Conservation (phyloP, 805 yeast species). For the Blastobotrys chiropterorum region DNA sequence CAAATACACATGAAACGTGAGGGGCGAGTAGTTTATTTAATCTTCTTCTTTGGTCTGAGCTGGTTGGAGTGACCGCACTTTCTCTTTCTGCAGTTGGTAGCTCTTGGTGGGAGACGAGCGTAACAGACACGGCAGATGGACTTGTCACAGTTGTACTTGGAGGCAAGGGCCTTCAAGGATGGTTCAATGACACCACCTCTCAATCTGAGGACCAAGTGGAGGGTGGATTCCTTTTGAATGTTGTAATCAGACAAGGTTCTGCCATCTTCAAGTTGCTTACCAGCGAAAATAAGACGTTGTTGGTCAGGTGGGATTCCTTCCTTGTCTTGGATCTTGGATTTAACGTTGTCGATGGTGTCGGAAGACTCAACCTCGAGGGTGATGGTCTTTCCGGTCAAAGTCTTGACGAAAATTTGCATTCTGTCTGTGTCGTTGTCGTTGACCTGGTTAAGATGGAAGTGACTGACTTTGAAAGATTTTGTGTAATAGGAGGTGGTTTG, state of each 20-base stretch:
- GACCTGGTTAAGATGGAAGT: neutral
- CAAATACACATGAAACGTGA: neutral
- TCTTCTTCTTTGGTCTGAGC: conserved; percentile 99
- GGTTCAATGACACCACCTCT: conserved; percentile 99
- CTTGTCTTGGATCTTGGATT: conserved; percentile 97
- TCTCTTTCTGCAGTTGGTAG: conserved; percentile 99
- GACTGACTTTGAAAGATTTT: neutral
- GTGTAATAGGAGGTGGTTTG: neutral
- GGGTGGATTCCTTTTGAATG: conserved; percentile 99
- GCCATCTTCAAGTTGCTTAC: conserved; percentile 99
- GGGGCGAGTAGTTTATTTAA: conserved; percentile 60
- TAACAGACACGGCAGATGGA: conserved; percentile 99
- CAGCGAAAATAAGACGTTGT: conserved; percentile 99
- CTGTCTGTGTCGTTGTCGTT: neutral
- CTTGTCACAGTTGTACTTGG: conserved; percentile 99
- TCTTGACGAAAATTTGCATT: conserved; percentile 29
- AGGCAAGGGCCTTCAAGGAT: conserved; percentile 97
- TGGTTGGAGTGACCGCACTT: conserved; percentile 99
- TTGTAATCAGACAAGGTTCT: conserved; percentile 98
- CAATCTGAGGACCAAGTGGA: conserved; percentile 92
- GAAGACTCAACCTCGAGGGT: conserved; percentile 98
- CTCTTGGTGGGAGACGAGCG: conserved; percentile 99
- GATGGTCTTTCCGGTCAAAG: conserved; percentile 49
- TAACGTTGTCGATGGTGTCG: conserved; percentile 98
- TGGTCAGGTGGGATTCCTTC: conserved; percentile 99